Evolutionary conservation across 179 eudicot genomes (phyloP), one percentile per base, ranked within the genome.

Genomic region (Spergularia azorica): DNA sequence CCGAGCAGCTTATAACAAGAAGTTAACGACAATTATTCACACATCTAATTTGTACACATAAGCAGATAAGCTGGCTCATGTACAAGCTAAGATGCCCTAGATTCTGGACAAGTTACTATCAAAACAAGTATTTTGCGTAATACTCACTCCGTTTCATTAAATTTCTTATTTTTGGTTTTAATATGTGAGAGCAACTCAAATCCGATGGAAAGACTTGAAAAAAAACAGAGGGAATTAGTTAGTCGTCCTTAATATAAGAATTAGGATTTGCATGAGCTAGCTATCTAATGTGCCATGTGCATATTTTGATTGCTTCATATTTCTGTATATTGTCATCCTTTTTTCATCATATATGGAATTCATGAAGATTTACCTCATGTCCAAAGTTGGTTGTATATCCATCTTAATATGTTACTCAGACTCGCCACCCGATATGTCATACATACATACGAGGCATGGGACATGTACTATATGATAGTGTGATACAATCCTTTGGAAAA

Each of bases 11-110:
- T 58, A 41, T 80, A 80, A 81, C 78, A 77, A 74, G 63, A 77
- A 73, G 51, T 14, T 72, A 81, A 77, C 74, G 14, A 81, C 70
- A 74, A 59, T 51, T 51, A 72, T 60, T 57, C 61, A 70, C 17
- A 6, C 58, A 80, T 77, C 83, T 81, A 81, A 81, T 81, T 76
- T 76, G 18, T 71, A 76, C 74, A 76, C 80, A 72, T 81, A 26
- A 26, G 32, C 32, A 26, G 32, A 26, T 26, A 81, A 41, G 77
- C 52, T 66, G 26, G 58, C 50, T 43, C 61, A 70, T 52, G 60
- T 43, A 69, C 73, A 71, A 71, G 32, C 32, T 26, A 26, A 26
- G 63, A 76, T 56, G 70, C 80, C 76, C 64, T 76, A 72, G 20
- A 58, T 56, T 16, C 71, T 80, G 70, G 74, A 76, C 77, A 71